Conservation (phyloP, 1,284 basidiomycete genomes). For the Cutaneotrichosporon spelunceum region DNA sequence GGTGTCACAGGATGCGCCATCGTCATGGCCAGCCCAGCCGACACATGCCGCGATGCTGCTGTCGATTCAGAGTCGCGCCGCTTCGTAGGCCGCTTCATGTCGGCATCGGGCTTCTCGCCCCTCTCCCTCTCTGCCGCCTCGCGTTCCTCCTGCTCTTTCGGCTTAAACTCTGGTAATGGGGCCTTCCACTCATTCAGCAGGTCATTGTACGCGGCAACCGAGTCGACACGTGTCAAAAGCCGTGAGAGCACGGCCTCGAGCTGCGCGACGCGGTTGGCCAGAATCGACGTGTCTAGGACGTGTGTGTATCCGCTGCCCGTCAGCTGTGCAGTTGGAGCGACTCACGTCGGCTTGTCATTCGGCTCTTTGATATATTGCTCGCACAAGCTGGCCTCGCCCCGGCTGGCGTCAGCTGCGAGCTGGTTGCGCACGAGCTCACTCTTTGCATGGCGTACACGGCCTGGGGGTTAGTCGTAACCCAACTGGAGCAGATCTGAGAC, state of each 20-base stretch:
- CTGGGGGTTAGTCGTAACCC: neutral
- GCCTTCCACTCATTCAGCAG: constrained; percentile 21
- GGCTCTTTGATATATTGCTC: constrained; percentile 26
- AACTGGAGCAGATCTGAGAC: neutral
- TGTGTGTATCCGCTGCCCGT: constrained; percentile 31
- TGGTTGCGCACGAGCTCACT: neutral
- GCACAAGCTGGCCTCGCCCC: constrained; percentile 25
- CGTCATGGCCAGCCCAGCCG: neutral
- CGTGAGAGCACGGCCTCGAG: constrained; percentile 26
- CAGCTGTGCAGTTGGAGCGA: constrained; percentile 7
- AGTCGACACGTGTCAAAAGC: constrained; percentile 18
- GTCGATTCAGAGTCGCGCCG: constrained; percentile 2
- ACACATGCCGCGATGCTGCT: neutral
- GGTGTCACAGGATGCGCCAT: constrained; percentile 2
- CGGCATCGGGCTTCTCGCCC: neutral
- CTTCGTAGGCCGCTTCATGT: neutral
- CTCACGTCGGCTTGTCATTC: constrained; percentile 23
- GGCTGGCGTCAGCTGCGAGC: constrained; percentile 1
- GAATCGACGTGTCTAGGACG: constrained; percentile 26
- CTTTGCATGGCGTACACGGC: constrained; percentile 27
- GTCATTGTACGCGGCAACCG: constrained; percentile 19
- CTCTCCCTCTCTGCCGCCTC: constrained; percentile 9
- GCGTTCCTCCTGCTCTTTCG: constrained; percentile 13
- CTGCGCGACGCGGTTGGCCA: constrained; percentile 27
- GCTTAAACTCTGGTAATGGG: constrained; percentile 19